Conservation (phyloP, 768 basidiomycete genomes). For the Russula vinacea region DNA sequence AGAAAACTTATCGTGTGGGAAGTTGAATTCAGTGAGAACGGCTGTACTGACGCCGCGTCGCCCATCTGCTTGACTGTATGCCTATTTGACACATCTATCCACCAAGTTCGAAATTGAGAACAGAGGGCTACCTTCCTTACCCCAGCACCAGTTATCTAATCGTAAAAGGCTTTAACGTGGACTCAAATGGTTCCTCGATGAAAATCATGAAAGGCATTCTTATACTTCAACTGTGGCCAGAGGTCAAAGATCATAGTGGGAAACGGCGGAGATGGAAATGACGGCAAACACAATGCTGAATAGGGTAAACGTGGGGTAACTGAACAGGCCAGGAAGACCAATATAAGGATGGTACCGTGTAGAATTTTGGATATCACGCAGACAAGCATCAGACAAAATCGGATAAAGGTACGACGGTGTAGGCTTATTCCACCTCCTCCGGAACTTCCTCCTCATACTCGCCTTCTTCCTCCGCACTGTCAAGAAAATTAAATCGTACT, state of each 20-base stretch:
- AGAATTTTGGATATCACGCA: constrained; percentile 31
- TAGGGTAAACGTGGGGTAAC: constrained; percentile 29
- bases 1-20: too few species aligned
- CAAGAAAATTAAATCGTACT: constrained; percentile 26
- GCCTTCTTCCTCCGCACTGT: constrained; percentile 79
- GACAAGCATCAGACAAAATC: constrained; percentile 22
- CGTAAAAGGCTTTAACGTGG: neutral
- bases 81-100: too few species aligned
- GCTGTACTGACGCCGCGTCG: too few species aligned
- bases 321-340: constrained; percentile 21
- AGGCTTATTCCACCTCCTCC: constrained; percentile 48
- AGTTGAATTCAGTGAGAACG: too few species aligned
- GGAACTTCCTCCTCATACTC: constrained; percentile 82
- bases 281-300: constrained; percentile 27
- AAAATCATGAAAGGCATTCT: constrained; percentile 20
- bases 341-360: constrained; percentile 31
- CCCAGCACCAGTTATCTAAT: too few species aligned
- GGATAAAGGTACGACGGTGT: constrained; percentile 3
- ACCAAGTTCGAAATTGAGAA: too few species aligned
- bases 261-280: constrained; percentile 17
- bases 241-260: constrained; percentile 21
- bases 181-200: neutral
- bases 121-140: too few species aligned
- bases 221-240: constrained; percentile 26
- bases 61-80: too few species aligned